A percentile compares a stretch with the other conserved stretches of the same genome.
phyloP scores from a whole-genome alignment of 164 flowering plant species.

The Nelumbo lutea region DNA sequence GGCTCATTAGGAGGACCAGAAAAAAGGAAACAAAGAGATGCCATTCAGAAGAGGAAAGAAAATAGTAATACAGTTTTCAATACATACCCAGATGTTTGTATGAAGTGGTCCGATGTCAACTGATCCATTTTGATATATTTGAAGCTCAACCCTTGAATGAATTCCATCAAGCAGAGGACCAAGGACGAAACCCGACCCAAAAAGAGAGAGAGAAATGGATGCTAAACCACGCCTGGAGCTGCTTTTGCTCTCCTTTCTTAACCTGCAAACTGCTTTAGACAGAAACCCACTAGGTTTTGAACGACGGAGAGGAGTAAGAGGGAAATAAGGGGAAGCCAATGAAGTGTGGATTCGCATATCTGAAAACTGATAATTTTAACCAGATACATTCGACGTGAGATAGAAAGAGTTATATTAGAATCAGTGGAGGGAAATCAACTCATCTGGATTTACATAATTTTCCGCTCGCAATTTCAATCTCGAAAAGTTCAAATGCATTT shows the following conservation, averaged over 20 bases:
- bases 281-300: slow-evolving; percentile 9
- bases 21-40: not conserved
- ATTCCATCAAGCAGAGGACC: slow-evolving; percentile 82
- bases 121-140: slow-evolving; percentile 64
- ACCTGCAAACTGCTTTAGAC: slow-evolving; percentile 19
- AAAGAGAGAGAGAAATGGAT: slow-evolving; percentile 49
- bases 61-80: not conserved
- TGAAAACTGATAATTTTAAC: too few species aligned
- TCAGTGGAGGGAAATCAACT: too few species aligned
- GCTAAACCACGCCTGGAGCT: slow-evolving; percentile 39
- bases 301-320: slow-evolving; percentile 2
- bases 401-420: too few species aligned
- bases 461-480: too few species aligned
- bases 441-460: too few species aligned
- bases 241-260: slow-evolving; percentile 28
- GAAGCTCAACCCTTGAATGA: slow-evolving; percentile 77
- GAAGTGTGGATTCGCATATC: slow-evolving; percentile 21
- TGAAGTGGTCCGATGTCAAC: slow-evolving; percentile 76
- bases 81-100: slow-evolving; percentile 81
- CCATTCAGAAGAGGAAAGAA: not conserved
- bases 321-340: slow-evolving; percentile 12
- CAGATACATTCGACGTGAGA: too few species aligned
- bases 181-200: slow-evolving; percentile 65
- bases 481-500: too few species aligned
- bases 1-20: not conserved